Percentiles rank a stretch among this genome's conserved stretches.
Conservation (phyloP, 31 red algal genomes). For the Odonthalia washingtoniensis region DNA sequence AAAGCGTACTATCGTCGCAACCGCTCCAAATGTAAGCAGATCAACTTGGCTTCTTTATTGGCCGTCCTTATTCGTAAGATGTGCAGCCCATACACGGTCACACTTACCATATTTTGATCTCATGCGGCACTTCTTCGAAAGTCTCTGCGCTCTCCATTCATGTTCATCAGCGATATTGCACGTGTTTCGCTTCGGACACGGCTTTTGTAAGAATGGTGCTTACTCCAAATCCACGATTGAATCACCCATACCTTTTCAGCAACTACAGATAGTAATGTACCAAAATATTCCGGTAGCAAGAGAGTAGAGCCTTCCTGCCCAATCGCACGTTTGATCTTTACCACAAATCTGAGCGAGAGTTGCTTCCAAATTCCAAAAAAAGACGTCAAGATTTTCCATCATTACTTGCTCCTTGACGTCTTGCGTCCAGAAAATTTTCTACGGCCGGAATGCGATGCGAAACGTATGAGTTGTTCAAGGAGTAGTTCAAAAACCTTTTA, state of each 20-base stretch:
- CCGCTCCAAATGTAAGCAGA: too few species aligned
- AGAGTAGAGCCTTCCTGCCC: too few species aligned
- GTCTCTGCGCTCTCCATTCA: slow-evolving; percentile 1
- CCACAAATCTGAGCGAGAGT: too few species aligned
- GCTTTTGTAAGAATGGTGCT: neutral
- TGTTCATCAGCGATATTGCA: neutral
- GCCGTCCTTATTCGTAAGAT: too few species aligned
- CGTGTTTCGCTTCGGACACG: slow-evolving; percentile 1
- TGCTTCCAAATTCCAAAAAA: neutral
- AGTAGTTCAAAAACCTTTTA: neutral
- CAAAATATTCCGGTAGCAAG: neutral
- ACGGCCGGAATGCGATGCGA: neutral
- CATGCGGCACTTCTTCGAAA: too few species aligned
- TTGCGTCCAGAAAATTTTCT: neutral
- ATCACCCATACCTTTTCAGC: neutral
- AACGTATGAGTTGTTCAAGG: neutral
- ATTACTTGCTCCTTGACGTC: neutral
- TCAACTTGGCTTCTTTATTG: too few species aligned
- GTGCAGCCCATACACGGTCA: too few species aligned
- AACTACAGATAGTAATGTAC: neutral
- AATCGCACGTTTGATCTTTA: too few species aligned
- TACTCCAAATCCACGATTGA: neutral
- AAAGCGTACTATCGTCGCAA: too few species aligned
- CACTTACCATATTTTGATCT: too few species aligned
- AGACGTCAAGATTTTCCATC: neutral